Evolutionary conservation across 257 asterid species (phyloP).

Genomic region (Coffea eugenioides): DNA sequence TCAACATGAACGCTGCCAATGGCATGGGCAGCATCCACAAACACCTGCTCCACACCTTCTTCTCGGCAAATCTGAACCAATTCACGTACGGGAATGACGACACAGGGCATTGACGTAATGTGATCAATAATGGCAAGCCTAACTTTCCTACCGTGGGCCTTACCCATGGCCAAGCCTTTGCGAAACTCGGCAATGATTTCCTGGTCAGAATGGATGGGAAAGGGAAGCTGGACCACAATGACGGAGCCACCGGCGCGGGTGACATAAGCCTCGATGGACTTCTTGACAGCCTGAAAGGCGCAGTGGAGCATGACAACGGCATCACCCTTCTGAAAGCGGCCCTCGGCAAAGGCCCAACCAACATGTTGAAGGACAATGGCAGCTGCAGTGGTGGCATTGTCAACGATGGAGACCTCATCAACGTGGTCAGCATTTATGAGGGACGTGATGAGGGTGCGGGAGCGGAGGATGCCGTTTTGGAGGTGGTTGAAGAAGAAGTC

Average conservation of each 20-base stretch:
- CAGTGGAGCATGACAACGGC: slow-evolving; percentile 98
- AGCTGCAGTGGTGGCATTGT: slow-evolving; percentile 95
- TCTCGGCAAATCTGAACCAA: slow-evolving; percentile 82
- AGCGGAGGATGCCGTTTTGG: slow-evolving; percentile 63
- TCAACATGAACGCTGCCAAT: slow-evolving; percentile 84
- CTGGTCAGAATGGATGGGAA: slow-evolving; percentile 70
- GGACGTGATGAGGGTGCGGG: slow-evolving; percentile 68
- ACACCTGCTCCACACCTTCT: slow-evolving; percentile 93
- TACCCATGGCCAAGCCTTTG: slow-evolving; percentile 70
- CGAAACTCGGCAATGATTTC: slow-evolving; percentile 79
- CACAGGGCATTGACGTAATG: slow-evolving; percentile 96
- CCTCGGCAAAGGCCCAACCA: slow-evolving; percentile 91
- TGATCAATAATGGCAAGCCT: slow-evolving; percentile 91
- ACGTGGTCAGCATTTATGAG: slow-evolving; percentile 87
- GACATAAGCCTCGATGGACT: slow-evolving; percentile 93
- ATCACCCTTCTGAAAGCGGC: slow-evolving; percentile 81
- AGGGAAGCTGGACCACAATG: slow-evolving; percentile 81
- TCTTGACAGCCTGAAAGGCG: slow-evolving; percentile 91
- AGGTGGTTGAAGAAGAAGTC: slow-evolving; percentile 83
- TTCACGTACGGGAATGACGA: slow-evolving; percentile 83
- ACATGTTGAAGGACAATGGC: slow-evolving; percentile 92
- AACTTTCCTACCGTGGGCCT: slow-evolving; percentile 75
- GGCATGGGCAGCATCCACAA: slow-evolving; percentile 96
- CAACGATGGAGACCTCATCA: slow-evolving; percentile 88
- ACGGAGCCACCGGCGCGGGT: slow-evolving; percentile 93